Percentiles rank a stretch among this genome's conserved stretches.
Evolutionary conservation across 495 filamentous ascomycete species (phyloP).

Genomic region (Amniculicola lignicola): DNA sequence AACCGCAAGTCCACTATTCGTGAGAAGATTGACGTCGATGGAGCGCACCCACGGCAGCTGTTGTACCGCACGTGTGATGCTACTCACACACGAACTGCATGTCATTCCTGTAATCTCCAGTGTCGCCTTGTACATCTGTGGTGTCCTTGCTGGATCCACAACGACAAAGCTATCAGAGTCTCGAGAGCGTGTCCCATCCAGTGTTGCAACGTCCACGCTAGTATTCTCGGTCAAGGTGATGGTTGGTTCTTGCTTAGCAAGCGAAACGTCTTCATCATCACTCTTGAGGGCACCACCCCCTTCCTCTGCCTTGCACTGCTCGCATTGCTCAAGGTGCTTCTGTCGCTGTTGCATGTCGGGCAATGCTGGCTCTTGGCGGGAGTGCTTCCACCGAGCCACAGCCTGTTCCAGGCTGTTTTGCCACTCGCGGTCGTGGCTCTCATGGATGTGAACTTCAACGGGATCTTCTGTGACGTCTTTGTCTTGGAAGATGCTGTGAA

Average conservation of each 20-base stretch:
- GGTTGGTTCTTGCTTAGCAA: conserved; percentile 5
- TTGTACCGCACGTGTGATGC: conserved; percentile 51
- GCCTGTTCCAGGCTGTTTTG: conserved; percentile 31
- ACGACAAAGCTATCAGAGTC: conserved; percentile 17
- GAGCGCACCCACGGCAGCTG: conserved; percentile 53
- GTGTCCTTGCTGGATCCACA: conserved; percentile 4
- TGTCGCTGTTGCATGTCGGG: conserved; percentile 24
- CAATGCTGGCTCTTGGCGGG: not conserved
- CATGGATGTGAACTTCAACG: conserved; percentile 12
- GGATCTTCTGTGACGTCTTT: not conserved
- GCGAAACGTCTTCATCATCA: not conserved
- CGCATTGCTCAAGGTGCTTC: conserved; percentile 32
- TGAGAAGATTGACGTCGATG: conserved; percentile 57
- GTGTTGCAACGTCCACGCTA: not conserved
- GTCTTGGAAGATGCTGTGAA: conserved; percentile 37
- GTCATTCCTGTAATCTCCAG: conserved; percentile 63
- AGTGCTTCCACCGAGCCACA: conserved; percentile 25
- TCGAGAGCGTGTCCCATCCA: conserved; percentile 1
- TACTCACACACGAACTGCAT: conserved; percentile 60
- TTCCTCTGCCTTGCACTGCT: conserved; percentile 27
- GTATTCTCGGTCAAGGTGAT: conserved; percentile 1
- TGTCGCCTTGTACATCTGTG: conserved; percentile 41
- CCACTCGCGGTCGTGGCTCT: conserved; percentile 22
- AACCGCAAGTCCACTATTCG: conserved; percentile 53
- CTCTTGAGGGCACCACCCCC: conserved; percentile 4